Conservation (phyloP, 257 asterid genomes). For the Fraxinus pennsylvanica region DNA sequence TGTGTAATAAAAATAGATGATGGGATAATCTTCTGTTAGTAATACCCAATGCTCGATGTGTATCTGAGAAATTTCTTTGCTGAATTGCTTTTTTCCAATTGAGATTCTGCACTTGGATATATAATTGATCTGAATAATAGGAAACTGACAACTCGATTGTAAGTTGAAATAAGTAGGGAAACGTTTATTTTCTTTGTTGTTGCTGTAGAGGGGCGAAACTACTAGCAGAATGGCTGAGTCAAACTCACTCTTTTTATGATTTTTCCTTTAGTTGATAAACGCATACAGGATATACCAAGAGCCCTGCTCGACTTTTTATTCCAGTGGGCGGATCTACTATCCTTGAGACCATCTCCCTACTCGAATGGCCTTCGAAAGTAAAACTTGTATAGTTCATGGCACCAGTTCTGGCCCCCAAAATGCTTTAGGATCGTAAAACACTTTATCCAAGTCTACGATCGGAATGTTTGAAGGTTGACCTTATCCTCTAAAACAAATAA, state of each 20-base stretch:
- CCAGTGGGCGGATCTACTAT: not conserved
- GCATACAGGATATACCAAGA: too few species aligned
- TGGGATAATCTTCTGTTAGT: not conserved
- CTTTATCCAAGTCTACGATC: too few species aligned
- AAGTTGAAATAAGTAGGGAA: not conserved
- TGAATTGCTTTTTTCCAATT: not conserved
- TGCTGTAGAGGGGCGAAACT: not conserved
- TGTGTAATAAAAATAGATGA: constrained; percentile 8
- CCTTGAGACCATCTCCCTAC: not conserved
- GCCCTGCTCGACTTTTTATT: not conserved
- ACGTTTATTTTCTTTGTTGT: not conserved
- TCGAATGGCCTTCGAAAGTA: not conserved
- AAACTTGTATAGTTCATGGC: not conserved
- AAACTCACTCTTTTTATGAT: not conserved
- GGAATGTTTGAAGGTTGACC: too few species aligned
- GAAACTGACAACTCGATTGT: not conserved
- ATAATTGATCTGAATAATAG: not conserved
- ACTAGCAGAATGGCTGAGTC: too few species aligned
- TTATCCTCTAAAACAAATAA: too few species aligned
- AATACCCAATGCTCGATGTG: not conserved
- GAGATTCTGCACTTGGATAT: not conserved
- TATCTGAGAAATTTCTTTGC: not conserved
- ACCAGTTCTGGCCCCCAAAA: not conserved
- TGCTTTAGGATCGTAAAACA: not conserved
- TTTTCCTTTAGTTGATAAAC: not conserved